Base-by-base conservation (phyloP, 768 basidiomycete species). In the Vararia minispora region DNA sequence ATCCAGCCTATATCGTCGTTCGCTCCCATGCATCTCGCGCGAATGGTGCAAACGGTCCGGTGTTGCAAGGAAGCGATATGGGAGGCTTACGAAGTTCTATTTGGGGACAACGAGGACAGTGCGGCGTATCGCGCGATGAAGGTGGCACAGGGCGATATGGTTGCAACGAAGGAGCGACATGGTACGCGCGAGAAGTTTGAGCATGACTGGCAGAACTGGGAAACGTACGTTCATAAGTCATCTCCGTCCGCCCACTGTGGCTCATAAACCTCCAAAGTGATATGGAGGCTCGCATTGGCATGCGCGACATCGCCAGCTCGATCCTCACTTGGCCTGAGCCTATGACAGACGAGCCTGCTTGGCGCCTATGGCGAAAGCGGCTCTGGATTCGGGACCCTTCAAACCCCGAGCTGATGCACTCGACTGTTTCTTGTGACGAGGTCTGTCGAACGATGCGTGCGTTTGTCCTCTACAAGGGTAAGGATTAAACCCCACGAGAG, bases 1-100 rank as follows among this genome's bases (percentile, higher is more conserved):
- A 53, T 28, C 43, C 55, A 45, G 46, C 58, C 36, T 43, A 52
- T 71, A 31, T 57, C 66, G 13, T 58, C 61, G 16, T 73, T 69
- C 59, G 65, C 65, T n/a, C 58, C 67, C 20, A 76, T 86, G 70
- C 81, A 84, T 52, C 63, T 86, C 8, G 72, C 72, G 10, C 70
- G 68, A 43, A 69, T 62, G 20, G 69, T 84, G 7, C 65, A 63
- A 22, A 71, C 69, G 14, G 65, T 84, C 18, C 50, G 55, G 18
- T 71, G 68, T 12, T 85, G 80, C 60, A 81, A 81, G 49, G 79
- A 80, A 28, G 71, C 76, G 14, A 72, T 87, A 28, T 80, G 72
- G 71, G 55, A 57, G 16, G 76, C 77, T 52, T 85, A 82, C 52
- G 57, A 70, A 31, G 61, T 58, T 37, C 53, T 80, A 0, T 59